These are phyloP conservation scores for Aureobasidium sp. DNA, from an alignment of 2,329 filamentous ascomycete genomes.

Conservation along the genomic window DNA sequence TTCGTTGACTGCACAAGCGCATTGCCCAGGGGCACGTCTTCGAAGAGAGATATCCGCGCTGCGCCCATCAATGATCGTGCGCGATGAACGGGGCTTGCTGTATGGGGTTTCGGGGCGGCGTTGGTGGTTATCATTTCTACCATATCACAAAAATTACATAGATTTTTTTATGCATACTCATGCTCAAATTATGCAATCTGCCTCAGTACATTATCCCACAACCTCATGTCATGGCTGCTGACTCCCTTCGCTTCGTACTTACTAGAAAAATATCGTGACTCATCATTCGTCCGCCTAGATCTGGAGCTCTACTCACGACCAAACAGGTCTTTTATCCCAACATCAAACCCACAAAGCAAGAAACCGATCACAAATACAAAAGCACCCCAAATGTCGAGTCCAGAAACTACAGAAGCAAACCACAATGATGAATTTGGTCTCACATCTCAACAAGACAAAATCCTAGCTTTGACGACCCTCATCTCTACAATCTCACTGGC, in stretches of 20 bases:
- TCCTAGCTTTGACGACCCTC: not conserved
- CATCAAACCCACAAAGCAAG: not conserved
- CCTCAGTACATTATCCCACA: not conserved
- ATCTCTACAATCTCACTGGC: not conserved
- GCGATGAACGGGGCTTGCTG: not conserved
- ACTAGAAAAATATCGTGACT: not conserved
- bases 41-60: slow-evolving; percentile 9
- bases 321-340: no score
- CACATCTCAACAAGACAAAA: not conserved
- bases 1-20: slow-evolving; percentile 21
- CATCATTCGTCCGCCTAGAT: not conserved
- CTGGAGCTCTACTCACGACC: not conserved
- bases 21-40: not conserved
- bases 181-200: not conserved
- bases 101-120: not conserved
- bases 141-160: not conserved
- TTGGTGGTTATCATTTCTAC: not conserved
- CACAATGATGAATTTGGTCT: not conserved
- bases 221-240: not conserved
- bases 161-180: not conserved
- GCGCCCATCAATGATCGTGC: slow-evolving; percentile 7
- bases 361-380: not conserved
- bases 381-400: not conserved
- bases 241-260: not conserved
- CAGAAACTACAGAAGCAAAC: no score